Conservation (phyloP, 2,329 filamentous ascomycete species). For the Stemphylium beticola region DNA sequence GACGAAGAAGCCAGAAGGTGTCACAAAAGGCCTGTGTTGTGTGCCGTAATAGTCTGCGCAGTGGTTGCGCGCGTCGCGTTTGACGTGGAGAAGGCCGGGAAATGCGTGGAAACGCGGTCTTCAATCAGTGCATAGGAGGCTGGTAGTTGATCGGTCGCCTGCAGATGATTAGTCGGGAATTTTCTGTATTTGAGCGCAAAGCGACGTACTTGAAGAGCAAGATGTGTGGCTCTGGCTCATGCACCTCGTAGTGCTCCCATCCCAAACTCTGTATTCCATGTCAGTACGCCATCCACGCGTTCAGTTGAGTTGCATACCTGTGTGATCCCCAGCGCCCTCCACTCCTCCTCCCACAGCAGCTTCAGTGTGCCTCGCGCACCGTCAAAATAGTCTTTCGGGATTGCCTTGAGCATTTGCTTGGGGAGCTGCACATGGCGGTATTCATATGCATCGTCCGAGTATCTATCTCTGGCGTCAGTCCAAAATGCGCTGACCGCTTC, state of each 20-base stretch:
- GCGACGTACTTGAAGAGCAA: conserved; percentile 90
- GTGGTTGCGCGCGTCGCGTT: conserved; percentile 11
- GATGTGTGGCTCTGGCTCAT: conserved; percentile 98
- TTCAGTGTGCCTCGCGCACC: conserved; percentile 88
- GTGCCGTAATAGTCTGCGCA: conserved; percentile 15
- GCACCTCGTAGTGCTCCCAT: conserved; percentile 99
- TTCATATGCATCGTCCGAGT: conserved; percentile 90
- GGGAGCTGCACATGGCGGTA: conserved; percentile 98
- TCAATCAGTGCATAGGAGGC: conserved; percentile 60
- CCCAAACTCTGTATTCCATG: conserved; percentile 75
- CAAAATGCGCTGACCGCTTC: conserved; percentile 19
- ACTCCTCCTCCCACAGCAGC: conserved; percentile 97
- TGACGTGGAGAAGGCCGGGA: conserved; percentile 8
- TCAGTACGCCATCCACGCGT: conserved; percentile 13
- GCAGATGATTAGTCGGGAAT: conserved; percentile 16
- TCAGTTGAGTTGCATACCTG: conserved; percentile 66
- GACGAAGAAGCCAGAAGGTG: conserved; percentile 36
- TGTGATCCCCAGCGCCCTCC: conserved; percentile 95
- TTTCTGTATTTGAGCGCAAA: neutral
- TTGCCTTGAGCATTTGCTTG: conserved; percentile 97
- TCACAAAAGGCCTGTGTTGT: conserved; percentile 24
- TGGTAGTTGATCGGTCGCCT: conserved; percentile 88
- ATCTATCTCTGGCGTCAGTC: conserved; percentile 63
- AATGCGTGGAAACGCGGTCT: neutral
- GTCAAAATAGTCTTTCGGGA: conserved; percentile 95